Base-by-base conservation (phyloP, 441 rosid genomes). In the Pelargonium fulgidum region DNA sequence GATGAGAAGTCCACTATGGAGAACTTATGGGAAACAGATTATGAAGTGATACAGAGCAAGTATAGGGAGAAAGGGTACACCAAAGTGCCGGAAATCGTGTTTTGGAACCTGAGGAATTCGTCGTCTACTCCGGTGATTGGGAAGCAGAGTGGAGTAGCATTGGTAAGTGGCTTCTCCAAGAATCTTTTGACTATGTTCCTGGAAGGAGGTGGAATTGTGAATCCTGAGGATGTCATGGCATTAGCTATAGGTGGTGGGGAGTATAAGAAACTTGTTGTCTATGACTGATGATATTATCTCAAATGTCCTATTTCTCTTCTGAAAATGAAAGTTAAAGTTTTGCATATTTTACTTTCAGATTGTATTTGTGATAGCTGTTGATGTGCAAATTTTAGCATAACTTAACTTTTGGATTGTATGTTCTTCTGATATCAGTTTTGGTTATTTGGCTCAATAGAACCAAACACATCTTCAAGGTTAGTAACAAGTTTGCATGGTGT, bases 111-210 rank as follows among this genome's bases (percentile, higher is more conserved):
- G 5, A 75, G 84, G 45, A 50, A 71, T 67, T 85, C 86, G 0
- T 19, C 29, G 1, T 63, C 83, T 0, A 86, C 83, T 13, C 85
- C 84, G 0, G 86, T 84, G 70, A 65, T 42, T 1, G 79, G 70
- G 2, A 54, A 36, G 7, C 85, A 83, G 73, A 68, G 63, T 20
- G 80, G 85, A 65, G 83, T 83, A 66, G 87, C 87, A 12, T n/a
- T 83, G 75, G 83, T 79, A 47, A 80, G 84, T 13, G 85, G 83
- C 70, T 79, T 77, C 68, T 85, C 84, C 4, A 86, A 81, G 83
- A 86, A 86, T 67, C 58, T 80, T 42, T 54, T 81, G n/a, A 86
- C 74, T 1, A 17, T 84, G 74, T 83, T 86, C 82, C 74, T 80
- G 74, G 88, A 84, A 10, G 78, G 74, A 71, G 81, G 76, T 56